Evolutionary conservation across 139 green algal genomes (phyloP).

Genomic region (Pycnococcus provasolii): DNA sequence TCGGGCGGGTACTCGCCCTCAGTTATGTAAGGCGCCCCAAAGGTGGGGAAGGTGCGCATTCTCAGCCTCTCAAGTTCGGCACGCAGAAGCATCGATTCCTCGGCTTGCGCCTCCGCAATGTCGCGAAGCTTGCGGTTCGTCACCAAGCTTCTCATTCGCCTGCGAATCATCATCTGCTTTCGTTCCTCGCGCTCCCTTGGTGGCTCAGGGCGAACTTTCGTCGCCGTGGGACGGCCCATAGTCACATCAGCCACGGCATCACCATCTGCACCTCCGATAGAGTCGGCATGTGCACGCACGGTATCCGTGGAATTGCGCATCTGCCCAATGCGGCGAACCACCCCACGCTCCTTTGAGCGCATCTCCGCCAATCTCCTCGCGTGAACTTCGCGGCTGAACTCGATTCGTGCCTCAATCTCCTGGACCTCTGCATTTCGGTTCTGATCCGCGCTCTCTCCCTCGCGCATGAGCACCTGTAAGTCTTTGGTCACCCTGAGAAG

Average conservation of each 20-base stretch:
- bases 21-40: conserved; percentile 10
- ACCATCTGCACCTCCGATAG: too few species aligned
- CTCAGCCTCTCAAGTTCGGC: conserved; percentile 39
- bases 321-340: too few species aligned
- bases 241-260: too few species aligned
- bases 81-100: conserved; percentile 37
- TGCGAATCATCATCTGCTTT: too few species aligned
- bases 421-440: conserved; percentile 31
- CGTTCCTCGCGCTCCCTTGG: too few species aligned
- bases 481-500: conserved; percentile 57
- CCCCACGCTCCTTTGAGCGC: too few species aligned
- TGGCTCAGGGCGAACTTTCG: too few species aligned
- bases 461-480: background rate
- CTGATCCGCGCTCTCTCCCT: background rate
- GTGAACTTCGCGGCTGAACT: conserved; percentile 32
- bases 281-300: background rate
- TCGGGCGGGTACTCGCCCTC: too few species aligned
- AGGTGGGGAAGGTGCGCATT: conserved; percentile 47
- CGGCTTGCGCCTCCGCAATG: conserved; percentile 43
- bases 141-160: conserved; percentile 41
- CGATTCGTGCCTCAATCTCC: conserved; percentile 40
- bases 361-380: conserved; percentile 35
- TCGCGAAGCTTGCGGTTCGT: conserved; percentile 51
- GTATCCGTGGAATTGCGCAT: too few species aligned
- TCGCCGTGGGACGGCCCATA: too few species aligned